A percentile compares a stretch with the other conserved stretches of the same genome.
phyloP scores from a whole-genome alignment of 306 rosid genomes.

The Glycine tomentella region DNA sequence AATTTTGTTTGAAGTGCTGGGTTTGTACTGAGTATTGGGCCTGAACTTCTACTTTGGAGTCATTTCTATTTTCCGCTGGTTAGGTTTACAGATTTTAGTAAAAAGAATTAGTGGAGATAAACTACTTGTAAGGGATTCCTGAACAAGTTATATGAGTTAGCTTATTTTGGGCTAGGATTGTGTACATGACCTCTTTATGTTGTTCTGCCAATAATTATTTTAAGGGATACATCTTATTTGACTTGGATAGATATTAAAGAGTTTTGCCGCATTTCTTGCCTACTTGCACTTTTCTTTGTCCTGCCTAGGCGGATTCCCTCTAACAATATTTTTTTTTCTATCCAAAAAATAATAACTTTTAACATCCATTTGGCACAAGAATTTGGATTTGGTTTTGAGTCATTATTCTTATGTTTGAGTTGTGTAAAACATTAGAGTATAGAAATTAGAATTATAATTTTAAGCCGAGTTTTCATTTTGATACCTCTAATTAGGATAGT shows the following conservation, averaged over 20 bases:
- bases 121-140: too few relatives aligned
- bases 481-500: neutral
- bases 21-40: too few relatives aligned
- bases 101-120: neutral
- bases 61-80: neutral
- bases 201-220: neutral
- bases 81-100: neutral
- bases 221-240: neutral
- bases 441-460: neutral
- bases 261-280: neutral
- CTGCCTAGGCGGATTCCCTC: neutral
- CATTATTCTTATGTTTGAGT: neutral
- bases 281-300: neutral
- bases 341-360: too few relatives aligned
- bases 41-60: neutral
- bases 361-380: too few relatives aligned
- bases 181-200: neutral
- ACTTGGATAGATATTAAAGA: neutral
- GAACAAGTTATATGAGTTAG: too few relatives aligned
- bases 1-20: neutral
- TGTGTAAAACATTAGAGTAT: neutral
- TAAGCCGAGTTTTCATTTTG: neutral
- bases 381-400: too few relatives aligned
- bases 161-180: neutral
- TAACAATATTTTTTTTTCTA: too few relatives aligned